A percentile compares a stretch with the other conserved stretches of the same genome.
phyloP scores from a whole-genome alignment of 1,139 yeast species.

The Lodderomyces parapsilosis region DNA sequence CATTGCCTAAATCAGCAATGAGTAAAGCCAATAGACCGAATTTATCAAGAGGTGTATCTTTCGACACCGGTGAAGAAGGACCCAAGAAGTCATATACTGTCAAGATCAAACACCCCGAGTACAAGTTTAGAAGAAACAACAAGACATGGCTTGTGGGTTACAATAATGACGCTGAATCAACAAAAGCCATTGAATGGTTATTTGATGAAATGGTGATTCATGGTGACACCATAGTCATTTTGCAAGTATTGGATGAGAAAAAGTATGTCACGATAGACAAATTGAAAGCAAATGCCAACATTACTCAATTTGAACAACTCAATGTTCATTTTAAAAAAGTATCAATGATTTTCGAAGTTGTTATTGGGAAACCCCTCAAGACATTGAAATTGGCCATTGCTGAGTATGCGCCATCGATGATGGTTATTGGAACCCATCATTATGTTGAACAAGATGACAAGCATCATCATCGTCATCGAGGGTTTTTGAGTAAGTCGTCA shows the following conservation, averaged over 20 bases:
- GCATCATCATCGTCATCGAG: slow-evolving; percentile 33
- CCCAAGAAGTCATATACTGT: slow-evolving; percentile 49
- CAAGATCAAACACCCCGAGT: slow-evolving; percentile 56
- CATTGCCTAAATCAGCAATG: slow-evolving; percentile 4
- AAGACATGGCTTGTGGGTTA: slow-evolving; percentile 65
- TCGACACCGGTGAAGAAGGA: slow-evolving; percentile 46
- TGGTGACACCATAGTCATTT: slow-evolving; percentile 63
- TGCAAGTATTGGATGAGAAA: slow-evolving; percentile 57
- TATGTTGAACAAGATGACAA: slow-evolving; percentile 29
- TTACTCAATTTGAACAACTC: slow-evolving; percentile 44
- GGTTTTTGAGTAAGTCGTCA: slow-evolving; percentile 46
- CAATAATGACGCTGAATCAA: slow-evolving; percentile 56
- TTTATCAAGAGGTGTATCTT: slow-evolving; percentile 42
- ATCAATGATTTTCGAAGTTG: slow-evolving; percentile 57
- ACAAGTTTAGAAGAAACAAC: slow-evolving; percentile 53
- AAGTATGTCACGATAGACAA: slow-evolving; percentile 26
- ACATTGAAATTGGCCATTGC: slow-evolving; percentile 53
- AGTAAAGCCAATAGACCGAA: slow-evolving; percentile 19
- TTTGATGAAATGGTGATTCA: slow-evolving; percentile 60
- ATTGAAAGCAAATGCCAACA: slow-evolving; percentile 29
- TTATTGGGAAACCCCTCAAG: slow-evolving; percentile 61
- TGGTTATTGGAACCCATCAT: slow-evolving; percentile 63
- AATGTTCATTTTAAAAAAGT: slow-evolving; percentile 50
- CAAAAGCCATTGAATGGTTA: slow-evolving; percentile 64
- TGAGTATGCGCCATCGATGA: slow-evolving; percentile 64